Percentiles rank a stretch among this genome's conserved stretches.
phyloP scores from a whole-genome alignment of 2,329 filamentous ascomycete species.

The Botryotinia narcissicola region DNA sequence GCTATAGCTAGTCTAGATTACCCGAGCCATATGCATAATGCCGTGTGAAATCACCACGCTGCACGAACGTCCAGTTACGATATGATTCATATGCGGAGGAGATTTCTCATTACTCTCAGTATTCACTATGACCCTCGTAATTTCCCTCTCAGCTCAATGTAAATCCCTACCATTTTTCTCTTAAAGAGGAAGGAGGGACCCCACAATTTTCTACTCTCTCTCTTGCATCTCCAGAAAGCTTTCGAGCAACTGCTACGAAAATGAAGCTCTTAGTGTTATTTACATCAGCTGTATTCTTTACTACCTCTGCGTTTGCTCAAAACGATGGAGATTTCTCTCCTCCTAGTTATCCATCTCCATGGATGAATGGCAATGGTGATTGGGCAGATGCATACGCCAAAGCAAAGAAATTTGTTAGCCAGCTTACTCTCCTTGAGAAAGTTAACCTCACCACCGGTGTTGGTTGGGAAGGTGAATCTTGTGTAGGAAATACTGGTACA shows the following conservation, averaged over 20 bases:
- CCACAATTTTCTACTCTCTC: not conserved
- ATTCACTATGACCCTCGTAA: not conserved
- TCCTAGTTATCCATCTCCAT: constrained; percentile 39
- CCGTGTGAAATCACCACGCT: constrained; percentile 10
- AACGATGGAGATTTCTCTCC: constrained; percentile 32
- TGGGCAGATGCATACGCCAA: constrained; percentile 72
- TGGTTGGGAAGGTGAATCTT: constrained; percentile 37
- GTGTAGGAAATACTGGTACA: constrained; percentile 38
- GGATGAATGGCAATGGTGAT: constrained; percentile 37
- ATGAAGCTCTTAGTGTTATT: constrained; percentile 28
- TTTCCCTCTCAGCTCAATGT: not conserved
- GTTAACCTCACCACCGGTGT: constrained; percentile 93
- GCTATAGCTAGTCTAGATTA: constrained; percentile 12
- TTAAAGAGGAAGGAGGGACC: not conserved
- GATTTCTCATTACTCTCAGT: not conserved
- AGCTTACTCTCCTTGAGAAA: constrained; percentile 79
- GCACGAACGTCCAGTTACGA: not conserved
- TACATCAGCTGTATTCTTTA: constrained; percentile 26
- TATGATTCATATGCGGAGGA: not conserved
- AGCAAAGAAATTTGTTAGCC: constrained; percentile 64
- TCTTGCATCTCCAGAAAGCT: not conserved
- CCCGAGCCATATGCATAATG: constrained; percentile 13
- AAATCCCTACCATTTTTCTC: not conserved
- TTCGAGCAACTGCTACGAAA: constrained; percentile 23
- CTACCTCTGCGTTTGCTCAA: constrained; percentile 29